Evolutionary conservation across 805 yeast species (phyloP), one percentile per base, ranked within the genome.

Genomic region (Myxozyma kluyveri): DNA sequence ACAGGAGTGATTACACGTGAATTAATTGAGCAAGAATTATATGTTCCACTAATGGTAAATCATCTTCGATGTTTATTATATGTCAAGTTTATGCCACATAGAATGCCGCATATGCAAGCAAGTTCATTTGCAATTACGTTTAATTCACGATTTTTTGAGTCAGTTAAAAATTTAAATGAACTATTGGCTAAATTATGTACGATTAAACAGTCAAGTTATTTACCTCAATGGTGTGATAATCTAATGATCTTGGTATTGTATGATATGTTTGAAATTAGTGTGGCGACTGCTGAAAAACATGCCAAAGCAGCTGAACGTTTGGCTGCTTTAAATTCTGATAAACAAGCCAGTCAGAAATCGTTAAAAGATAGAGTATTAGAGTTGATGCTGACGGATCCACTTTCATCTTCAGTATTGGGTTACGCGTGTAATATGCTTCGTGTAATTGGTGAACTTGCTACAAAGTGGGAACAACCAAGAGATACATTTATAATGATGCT

Each of bases 191-290:
- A 35, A 21, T 18, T 54, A 14, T 27, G 39, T 26, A 22, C 36
- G 2, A 23, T 50, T 12, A 50, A 47, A 42, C 17, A n/a, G 14
- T 17, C 45, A 12, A 40, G n/a, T 33, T 46, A 46, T 29, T 27
- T 42, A 42, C 58, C 58, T 21, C 43, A 36, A 9, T 54, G 58
- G 58, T 29, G 44, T 12, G 36, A 24, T 18, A 51, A 54, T 29
- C 23, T 51, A 22, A 19, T 50, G 5, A 18, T 49, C 17, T 18
- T 54, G 3, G 29, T 38, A 2, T 9, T 46, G 44, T 50, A 47
- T 27, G 31, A 45, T 17, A 27, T 54, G n/a, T 50, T 22, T 18
- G 54, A 54, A 31, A 37, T 43, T 6, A 39, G 22, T 17, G 26
- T 54, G 21, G 44, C 52, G 14, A 18, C 44, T 14, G 33, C 49